A percentile compares a stretch with the other conserved stretches of the same genome.
phyloP scores from a whole-genome alignment of 768 basidiomycete species.

The Porpolomopsis calyptriformis region DNA sequence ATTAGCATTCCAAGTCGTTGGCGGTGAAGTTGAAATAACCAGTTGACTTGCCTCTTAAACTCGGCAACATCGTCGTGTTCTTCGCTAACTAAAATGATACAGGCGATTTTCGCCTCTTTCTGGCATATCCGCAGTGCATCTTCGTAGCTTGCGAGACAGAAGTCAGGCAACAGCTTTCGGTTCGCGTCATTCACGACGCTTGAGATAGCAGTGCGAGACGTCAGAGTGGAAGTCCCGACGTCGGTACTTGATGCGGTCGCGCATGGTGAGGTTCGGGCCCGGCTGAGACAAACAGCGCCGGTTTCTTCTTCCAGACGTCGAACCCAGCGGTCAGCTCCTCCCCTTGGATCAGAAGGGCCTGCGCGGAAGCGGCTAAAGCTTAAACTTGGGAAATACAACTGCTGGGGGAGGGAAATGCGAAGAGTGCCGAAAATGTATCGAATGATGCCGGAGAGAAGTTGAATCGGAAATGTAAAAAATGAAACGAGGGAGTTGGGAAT shows the following conservation, averaged over 20 bases:
- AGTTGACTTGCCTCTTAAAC: constrained; percentile 61
- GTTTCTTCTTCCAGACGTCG: constrained; percentile 78
- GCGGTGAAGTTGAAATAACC: constrained; percentile 5
- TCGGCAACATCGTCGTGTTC: constrained; percentile 85
- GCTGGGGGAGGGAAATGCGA: constrained; percentile 58
- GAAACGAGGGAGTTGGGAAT: constrained; percentile 29
- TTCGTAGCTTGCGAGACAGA: constrained; percentile 74
- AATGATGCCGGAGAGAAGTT: constrained; percentile 47
- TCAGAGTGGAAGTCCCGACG: constrained; percentile 38
- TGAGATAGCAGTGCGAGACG: constrained; percentile 21
- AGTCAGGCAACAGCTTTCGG: constrained; percentile 61
- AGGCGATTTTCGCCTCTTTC: constrained; percentile 61
- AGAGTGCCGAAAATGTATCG: constrained; percentile 58
- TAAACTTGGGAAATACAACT: constrained; percentile 37
- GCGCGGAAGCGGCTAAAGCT: constrained; percentile 35
- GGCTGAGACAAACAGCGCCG: constrained; percentile 54
- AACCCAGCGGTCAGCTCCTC: constrained; percentile 67
- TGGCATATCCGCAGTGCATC: constrained; percentile 62
- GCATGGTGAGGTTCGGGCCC: constrained; percentile 22
- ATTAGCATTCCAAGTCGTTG: background rate
- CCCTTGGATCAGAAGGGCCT: constrained; percentile 29
- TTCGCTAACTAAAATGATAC: constrained; percentile 73
- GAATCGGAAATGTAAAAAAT: constrained; percentile 46
- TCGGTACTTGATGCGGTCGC: constrained; percentile 26
- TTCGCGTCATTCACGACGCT: constrained; percentile 23